Base-by-base conservation (phyloP, 1,139 yeast genomes). In the Scheffersomyces insectosa region DNA sequence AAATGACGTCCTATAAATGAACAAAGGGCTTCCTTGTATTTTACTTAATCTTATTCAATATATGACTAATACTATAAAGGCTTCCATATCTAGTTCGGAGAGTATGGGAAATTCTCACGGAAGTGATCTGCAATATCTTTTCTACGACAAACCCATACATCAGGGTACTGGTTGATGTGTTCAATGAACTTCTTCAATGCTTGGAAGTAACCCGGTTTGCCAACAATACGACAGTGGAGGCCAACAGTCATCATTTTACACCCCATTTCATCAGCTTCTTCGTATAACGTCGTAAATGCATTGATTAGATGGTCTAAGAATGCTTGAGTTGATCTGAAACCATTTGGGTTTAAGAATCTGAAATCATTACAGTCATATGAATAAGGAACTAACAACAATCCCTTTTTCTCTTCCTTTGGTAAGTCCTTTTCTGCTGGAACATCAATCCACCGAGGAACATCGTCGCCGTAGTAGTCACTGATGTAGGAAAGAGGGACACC, bases 61-160 rank as follows among this genome's bases (percentile, higher is more conserved):
- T 6, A 20, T 20, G 6, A 20, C 25, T 8, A 20, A 20, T 20
- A 3, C 25, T 20, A 20, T 20, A 20, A 5, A 20, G 25, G 8
- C 9, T 20, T 20, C 8, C 9, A 20, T 7, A 20, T 6, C 25
- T 20, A 20, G 25, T 20, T 20, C 6, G 34, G 34, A 7, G 34
- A 31, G 5, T 31, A 31, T 31, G 68, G 68, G 38, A 45, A 55
- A 37, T 51, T 51, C 11, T 38, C 40, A 39, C 46, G 53, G 51
- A 64, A 65, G 37, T 60, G 66, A 20, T 48, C 43, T 12, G 72
- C 72, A 44, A 67, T 66, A 42, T 67, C 66, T 36, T 56, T 54
- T 49, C 72, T 60, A 7, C 68, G 64, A 36, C 67, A 58, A n/a
- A 67, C 62, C 70, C 71, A 66, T 27, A 64, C 72, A 36, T 63